Base-by-base conservation (phyloP, 73 alveolate genomes). In the Breviolum minutum region DNA sequence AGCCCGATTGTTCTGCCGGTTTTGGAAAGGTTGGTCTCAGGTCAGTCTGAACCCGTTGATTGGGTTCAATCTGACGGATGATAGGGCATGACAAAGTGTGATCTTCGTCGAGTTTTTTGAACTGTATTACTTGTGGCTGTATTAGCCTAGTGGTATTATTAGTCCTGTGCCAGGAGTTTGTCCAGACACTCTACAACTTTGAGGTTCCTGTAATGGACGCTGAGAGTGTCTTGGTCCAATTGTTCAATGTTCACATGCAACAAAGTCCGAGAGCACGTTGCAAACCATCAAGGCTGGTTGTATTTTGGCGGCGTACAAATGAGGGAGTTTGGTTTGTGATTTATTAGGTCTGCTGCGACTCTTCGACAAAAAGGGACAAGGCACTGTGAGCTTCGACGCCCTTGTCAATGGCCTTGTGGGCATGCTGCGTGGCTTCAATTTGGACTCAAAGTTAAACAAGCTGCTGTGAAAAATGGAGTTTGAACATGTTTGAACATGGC, bases 391-490 rank as follows among this genome's bases (percentile, higher is more conserved):
- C 88, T 90, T 90, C 73, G 97, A 90, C 63, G 83, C 84, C 68
- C 76, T 90, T 14, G 97, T 90, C 63, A 90, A 90, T 20, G 97
- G 97, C 76, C 40, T 90, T n/a, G 97, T 90, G 88, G 32, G 97
- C 62, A 90, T 90, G 97, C 22, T 26, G 76, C 97, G 26, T 90
- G 87, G 61, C 97, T 40, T 19, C 27, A 26, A 16, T 8, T 70
- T 17, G 94, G 29, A 73, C 14, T 30, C 83, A 73, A 1, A 26
- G 9, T 6, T 26, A 13, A 10, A 73, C 83, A 73, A 0, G 3
- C 54, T 40, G 54, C 5, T 40, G 54, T 40, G 54, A 40, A 40
- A 40, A 40, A 40, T 2, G 54, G 54, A 40, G 54, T 40, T 40
- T 40, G 54, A 40, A 40, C 54, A 40, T 40, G 54, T 40, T 40